Evolutionary conservation across 2,329 filamentous ascomycete genomes (phyloP), one percentile per base, ranked within the genome.

Genomic region (Colletotrichum sidae): DNA sequence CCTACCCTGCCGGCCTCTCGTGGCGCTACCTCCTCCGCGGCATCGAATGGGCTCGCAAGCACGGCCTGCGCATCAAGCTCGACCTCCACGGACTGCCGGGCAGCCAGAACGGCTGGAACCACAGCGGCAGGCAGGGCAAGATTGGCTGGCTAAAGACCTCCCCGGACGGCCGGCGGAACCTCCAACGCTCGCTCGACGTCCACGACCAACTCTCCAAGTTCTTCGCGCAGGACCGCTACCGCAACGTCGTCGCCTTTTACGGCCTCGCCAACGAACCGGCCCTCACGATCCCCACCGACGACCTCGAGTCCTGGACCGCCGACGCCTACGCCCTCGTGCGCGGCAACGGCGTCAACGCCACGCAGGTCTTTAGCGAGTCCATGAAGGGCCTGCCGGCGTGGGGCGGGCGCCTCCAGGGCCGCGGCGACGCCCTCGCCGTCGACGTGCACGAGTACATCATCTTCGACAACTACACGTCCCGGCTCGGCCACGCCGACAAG

Each of bases 391-490:
- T 98, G 6, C 84, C 86, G 69, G 95, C 96, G 73, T 99, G 96
- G 96, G 90, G 97, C 76, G 93, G 92, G 44, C 85, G 92, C 75
- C 86, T 98, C 70, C 87, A 91, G 70, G 84, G 85, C 25, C 86
- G 92, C 73, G 84, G 90, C 52, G 86, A 90, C 25, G 25, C 25
- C 69, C 83, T 98, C 69, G 87, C 97, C 15, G 87, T 99, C n/a
- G 96, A 99, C 78, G 96, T 96, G 42, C 96, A 99, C 79, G 95
- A 98, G 78, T 99, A 99, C 78, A 92, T 97, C 73, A 97, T 97
- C 77, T 99, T 99, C 86, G 97, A 99, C 83, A 88, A 88, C 44
- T 89, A 91, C 69, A 92, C 97, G 77, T 91, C 98, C 73, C 86
- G 88, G 53, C 90, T 91, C 73, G 90, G 90, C 60, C 96, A 98